Base-by-base conservation (phyloP, 768 basidiomycete species). In the Mycena belliarum region DNA sequence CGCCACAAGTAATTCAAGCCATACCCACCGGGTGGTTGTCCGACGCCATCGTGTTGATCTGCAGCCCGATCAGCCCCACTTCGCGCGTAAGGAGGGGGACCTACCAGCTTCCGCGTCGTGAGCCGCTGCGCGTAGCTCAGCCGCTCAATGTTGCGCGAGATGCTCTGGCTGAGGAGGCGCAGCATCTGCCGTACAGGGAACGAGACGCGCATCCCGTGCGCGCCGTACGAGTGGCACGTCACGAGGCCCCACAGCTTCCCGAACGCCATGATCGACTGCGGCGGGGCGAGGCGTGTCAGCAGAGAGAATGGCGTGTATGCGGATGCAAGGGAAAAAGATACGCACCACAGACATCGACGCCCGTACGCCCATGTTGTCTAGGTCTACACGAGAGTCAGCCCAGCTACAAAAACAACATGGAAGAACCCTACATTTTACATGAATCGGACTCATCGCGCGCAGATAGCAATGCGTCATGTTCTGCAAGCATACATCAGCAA, bases 381-480 rank as follows among this genome's bases (percentile, higher is more conserved):
- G 76, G 72, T 91, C 88, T 87, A 59, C 12, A 20, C 5, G 24
- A 11, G n/a, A 59, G 61, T 48, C 12, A 53, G 21, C 50, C 21
- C 21, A n/a, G 6, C 23, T 1, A n/a, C 1, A 15, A 2, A 23
- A 12, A 6, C 20, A 16, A 2, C 18, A 38, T 26, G 26, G 18
- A 38, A 18, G 20, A 29, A 8, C 70, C 82, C 28, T 60, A 87
- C 86, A 93, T 73, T 91, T 85, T 58, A 91, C 72, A 66, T 93
- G 91, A 46, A 94, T 91, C 6, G 91, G 91, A 61, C 87, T 88
- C 90, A 94, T 92, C 0, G 90, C 89, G n/a, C 91, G 82, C 10
- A 93, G 74, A 63, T 88, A 90, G 54, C 85, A 89, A 70, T 93
- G 88, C 0, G 91, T 91, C 89, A 93, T 91, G 66, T 93, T 84